Conservation (phyloP, 176 grass and related monocot species). For the Urochloa ruziziensis region DNA sequence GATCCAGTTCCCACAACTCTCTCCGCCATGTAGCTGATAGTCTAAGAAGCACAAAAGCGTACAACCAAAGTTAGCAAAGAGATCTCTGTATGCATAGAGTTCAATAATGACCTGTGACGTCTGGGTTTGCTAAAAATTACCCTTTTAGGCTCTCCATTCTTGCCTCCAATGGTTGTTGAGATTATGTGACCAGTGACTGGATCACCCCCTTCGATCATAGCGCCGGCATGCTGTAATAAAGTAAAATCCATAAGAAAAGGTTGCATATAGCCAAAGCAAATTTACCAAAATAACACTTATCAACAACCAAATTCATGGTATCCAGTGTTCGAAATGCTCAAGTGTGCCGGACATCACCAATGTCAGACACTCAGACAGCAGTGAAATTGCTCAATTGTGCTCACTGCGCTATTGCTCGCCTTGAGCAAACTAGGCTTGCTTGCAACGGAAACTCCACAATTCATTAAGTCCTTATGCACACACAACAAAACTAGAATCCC, state of each 20-base stretch:
- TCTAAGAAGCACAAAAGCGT: constrained; percentile 41
- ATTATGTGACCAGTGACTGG: constrained; percentile 85
- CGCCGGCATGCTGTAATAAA: constrained; percentile 37
- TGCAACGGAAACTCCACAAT: not conserved
- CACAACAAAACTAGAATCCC: not conserved
- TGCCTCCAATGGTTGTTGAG: constrained; percentile 88
- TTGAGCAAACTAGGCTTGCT: not conserved
- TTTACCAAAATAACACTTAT: not conserved
- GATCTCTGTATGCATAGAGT: not conserved
- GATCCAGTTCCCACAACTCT: constrained; percentile 86
- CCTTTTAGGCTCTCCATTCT: constrained; percentile 86
- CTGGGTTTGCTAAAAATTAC: constrained; percentile 25
- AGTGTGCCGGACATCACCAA: not conserved
- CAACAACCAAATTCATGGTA: not conserved
- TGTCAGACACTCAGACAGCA: not conserved
- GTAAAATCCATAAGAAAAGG: constrained; percentile 17
- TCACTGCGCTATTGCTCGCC: not conserved
- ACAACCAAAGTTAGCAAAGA: constrained; percentile 6
- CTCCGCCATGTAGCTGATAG: constrained; percentile 95
- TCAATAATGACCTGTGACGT: not conserved
- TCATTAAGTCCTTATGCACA: not conserved
- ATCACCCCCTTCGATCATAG: constrained; percentile 61
- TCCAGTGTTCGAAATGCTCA: not conserved
- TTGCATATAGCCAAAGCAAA: constrained; percentile 6
- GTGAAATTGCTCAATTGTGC: not conserved